Evolutionary conservation across 2,329 filamentous ascomycete species (phyloP), one percentile per base, ranked within the genome.

Genomic region (Immersiporthe knoxdaviesiana): DNA sequence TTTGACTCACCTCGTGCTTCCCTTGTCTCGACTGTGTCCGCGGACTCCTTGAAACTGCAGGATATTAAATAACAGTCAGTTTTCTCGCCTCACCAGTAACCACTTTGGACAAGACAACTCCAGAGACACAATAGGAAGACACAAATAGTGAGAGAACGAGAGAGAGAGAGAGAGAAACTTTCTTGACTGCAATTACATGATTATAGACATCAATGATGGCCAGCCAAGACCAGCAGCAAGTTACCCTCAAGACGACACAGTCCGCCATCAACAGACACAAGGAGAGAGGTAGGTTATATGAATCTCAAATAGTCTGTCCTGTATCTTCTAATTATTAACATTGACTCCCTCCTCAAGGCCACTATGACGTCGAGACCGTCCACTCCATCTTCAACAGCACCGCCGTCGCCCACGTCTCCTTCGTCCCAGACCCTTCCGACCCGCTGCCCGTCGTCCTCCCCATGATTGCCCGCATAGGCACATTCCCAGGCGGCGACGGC

Each of bases 381-480:
- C 92, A 97, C 78, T 78, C 80, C 69, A 91, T 97, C 75, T 83
- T 97, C 79, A 94, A 95, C 79, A 84, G 84, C 27, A 87, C 87
- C n/a, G 88, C 88, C 50, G 86, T 97, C 63, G 84, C 96, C 21
- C 90, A 97, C 80, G 89, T 97, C 74, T 93, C 92, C 72, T 97
- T 97, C 84, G 87, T 85, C 64, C 80, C 84, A 5, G 69, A 71
- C 67, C 82, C 85, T 0, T 80, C 83, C 59, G 87, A 89, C 66
- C 90, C 91, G 0, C 96, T 94, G 76, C 92, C 93, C 3, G 87
- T 88, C 65, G 90, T 91, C 66, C 84, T 97, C 1, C 93, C 93
- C 71, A 95, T 97, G 92, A 92, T 97, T 75, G 92, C 92, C 65
- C 89, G 92, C 74, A 91, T 96, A 85, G 92, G 89, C 16, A 92